phyloP scores from a whole-genome alignment of 805 yeast species.

The Wickerhamomyces strasburgensis region DNA sequence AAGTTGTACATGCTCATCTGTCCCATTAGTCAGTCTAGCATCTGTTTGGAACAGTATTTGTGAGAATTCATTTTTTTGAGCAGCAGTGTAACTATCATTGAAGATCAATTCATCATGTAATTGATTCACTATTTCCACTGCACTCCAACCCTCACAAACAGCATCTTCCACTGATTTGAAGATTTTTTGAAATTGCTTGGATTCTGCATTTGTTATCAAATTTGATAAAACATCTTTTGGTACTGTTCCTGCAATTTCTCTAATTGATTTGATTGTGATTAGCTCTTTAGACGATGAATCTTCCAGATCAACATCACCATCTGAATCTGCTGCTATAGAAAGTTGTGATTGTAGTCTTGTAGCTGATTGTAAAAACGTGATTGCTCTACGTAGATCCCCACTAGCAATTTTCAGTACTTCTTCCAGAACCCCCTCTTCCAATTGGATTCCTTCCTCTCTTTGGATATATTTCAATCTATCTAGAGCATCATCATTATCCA shows the following conservation, averaged over 20 bases:
- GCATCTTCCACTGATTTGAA: slow-evolving; percentile 44
- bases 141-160: slow-evolving; percentile 72
- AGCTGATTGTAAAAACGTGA: slow-evolving; percentile 84
- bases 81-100: slow-evolving; percentile 44
- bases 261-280: slow-evolving; percentile 43
- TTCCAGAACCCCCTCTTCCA: slow-evolving; percentile 48
- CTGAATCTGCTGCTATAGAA: slow-evolving; percentile 17
- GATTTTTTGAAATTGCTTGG: slow-evolving; percentile 31
- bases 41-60: slow-evolving; percentile 69
- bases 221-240: slow-evolving; percentile 42
- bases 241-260: slow-evolving; percentile 76
- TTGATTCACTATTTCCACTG: slow-evolving; percentile 64
- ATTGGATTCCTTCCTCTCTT: slow-evolving; percentile 38
- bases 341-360: slow-evolving; percentile 43
- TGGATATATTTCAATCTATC: slow-evolving; percentile 59
- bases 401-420: slow-evolving; percentile 67
- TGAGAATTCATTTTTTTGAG: slow-evolving; percentile 62
- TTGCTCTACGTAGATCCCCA: slow-evolving; percentile 93
- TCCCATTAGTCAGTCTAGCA: slow-evolving; percentile 69
- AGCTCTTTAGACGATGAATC: slow-evolving; percentile 22
- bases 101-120: slow-evolving; percentile 62
- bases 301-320: slow-evolving; percentile 33
- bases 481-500: slow-evolving; percentile 68
- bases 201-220: slow-evolving; percentile 35
- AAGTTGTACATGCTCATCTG: slow-evolving; percentile 83